Evolutionary conservation across 179 eudicot species (phyloP).

Genomic region (Beta lomatogona): DNA sequence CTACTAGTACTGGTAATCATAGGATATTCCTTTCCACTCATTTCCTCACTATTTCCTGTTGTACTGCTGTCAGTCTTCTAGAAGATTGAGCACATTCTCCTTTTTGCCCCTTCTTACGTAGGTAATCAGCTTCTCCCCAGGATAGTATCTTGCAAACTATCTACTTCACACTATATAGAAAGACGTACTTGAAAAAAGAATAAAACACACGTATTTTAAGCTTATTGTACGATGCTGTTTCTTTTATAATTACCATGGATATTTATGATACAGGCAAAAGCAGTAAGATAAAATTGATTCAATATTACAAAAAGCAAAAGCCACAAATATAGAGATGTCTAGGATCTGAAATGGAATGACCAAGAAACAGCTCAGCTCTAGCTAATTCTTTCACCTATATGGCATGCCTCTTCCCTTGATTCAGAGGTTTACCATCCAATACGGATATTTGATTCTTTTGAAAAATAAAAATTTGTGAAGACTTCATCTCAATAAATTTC

Average conservation of each 20-base stretch:
- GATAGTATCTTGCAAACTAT: no score
- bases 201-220: not conserved
- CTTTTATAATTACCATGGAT: not conserved
- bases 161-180: not conserved
- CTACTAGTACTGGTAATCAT: no score
- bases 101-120: no score
- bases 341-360: not conserved
- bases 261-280: not conserved
- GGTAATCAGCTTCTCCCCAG: no score
- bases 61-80: no score
- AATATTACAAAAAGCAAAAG: not conserved
- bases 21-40: no score
- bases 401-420: constrained; percentile 2
- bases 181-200: not conserved
- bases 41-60: no score
- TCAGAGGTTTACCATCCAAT: not conserved
- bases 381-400: not conserved
- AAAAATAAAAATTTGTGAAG: not conserved
- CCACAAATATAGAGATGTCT: not conserved
- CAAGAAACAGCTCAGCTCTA: not conserved
- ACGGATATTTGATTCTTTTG: constrained; percentile 1
- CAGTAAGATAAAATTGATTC: not conserved
- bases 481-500: constrained; percentile 2
- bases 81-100: no score
- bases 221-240: not conserved